Percentiles rank a stretch among this genome's conserved stretches.
Conservation (phyloP, 2,329 filamentous ascomycete genomes). For the Hymenotorrendiella dingleyae region DNA sequence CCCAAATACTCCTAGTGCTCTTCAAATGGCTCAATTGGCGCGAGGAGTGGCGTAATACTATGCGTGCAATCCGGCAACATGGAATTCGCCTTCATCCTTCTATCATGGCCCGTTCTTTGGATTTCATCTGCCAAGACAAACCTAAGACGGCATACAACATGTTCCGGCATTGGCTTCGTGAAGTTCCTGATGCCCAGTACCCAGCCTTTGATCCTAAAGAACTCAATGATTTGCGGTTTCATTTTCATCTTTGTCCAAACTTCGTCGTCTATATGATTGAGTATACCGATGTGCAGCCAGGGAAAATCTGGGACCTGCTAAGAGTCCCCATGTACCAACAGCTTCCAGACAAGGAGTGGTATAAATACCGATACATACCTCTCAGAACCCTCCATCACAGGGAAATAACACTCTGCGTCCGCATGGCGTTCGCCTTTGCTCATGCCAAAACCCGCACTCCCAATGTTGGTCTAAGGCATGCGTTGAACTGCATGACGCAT, state of each 20-base stretch:
- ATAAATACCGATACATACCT: neutral
- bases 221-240: too few species aligned
- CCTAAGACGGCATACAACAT: slow-evolving; percentile 10
- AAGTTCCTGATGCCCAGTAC: too few species aligned
- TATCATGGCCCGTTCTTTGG: neutral
- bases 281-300: slow-evolving; percentile 3
- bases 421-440: slow-evolving; percentile 27
- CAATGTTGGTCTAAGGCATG: slow-evolving; percentile 23
- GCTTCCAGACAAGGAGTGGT: neutral
- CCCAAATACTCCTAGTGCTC: too few species aligned
- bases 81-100: slow-evolving; percentile 10
- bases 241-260: too few species aligned
- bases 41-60: too few species aligned
- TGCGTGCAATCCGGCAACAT: too few species aligned
- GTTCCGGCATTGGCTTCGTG: too few species aligned
- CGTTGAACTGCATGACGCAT: slow-evolving; percentile 23
- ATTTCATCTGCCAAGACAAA: slow-evolving; percentile 10
- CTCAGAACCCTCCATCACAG: slow-evolving; percentile 8
- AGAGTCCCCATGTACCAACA: slow-evolving; percentile 14
- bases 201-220: too few species aligned
- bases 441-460: slow-evolving; percentile 6
- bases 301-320: slow-evolving; percentile 20
- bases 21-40: too few species aligned
- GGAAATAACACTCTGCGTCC: slow-evolving; percentile 13
- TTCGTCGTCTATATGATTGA: slow-evolving; percentile 21